phyloP scores from a whole-genome alignment of 1,139 yeast genomes.

The Wickerhamiella infanticola region DNA sequence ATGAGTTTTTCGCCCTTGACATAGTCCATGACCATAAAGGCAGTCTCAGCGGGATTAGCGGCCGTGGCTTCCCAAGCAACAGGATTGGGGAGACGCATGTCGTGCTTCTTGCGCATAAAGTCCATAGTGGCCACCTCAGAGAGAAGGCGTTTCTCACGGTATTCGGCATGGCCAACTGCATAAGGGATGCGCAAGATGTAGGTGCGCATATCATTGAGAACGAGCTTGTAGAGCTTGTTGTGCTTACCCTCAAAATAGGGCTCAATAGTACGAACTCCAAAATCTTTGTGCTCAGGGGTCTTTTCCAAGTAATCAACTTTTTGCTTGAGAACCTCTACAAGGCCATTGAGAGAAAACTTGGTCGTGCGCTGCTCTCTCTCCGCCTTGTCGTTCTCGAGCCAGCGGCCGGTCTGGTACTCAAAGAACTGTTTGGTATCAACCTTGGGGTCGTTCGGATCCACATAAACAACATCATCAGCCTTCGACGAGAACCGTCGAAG shows the following conservation, averaged over 20 bases:
- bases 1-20: slow-evolving; percentile 67
- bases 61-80: slow-evolving; percentile 53
- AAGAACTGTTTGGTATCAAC: slow-evolving; percentile 34
- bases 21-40: slow-evolving; percentile 67
- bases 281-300: slow-evolving; percentile 25
- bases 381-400: slow-evolving; percentile 64
- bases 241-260: slow-evolving; percentile 91
- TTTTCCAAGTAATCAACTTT: slow-evolving; percentile 15
- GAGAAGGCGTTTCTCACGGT: slow-evolving; percentile 51
- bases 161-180: slow-evolving; percentile 41
- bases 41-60: slow-evolving; percentile 48
- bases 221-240: slow-evolving; percentile 66
- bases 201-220: slow-evolving; percentile 43
- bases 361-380: slow-evolving; percentile 69
- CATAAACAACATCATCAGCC: slow-evolving; percentile 9
- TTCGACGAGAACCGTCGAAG: not conserved
- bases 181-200: slow-evolving; percentile 79
- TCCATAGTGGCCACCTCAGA: slow-evolving; percentile 92
- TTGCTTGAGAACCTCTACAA: slow-evolving; percentile 26
- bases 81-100: slow-evolving; percentile 54
- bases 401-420: slow-evolving; percentile 88
- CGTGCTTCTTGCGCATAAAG: slow-evolving; percentile 40
- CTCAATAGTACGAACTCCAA: slow-evolving; percentile 53
- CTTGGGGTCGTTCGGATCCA: slow-evolving; percentile 11
- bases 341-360: slow-evolving; percentile 68